Percentiles rank a stretch among this genome's conserved stretches.
phyloP scores from a whole-genome alignment of 371 early-diverging fungal genomes.

The Apophysomyces elegans region DNA sequence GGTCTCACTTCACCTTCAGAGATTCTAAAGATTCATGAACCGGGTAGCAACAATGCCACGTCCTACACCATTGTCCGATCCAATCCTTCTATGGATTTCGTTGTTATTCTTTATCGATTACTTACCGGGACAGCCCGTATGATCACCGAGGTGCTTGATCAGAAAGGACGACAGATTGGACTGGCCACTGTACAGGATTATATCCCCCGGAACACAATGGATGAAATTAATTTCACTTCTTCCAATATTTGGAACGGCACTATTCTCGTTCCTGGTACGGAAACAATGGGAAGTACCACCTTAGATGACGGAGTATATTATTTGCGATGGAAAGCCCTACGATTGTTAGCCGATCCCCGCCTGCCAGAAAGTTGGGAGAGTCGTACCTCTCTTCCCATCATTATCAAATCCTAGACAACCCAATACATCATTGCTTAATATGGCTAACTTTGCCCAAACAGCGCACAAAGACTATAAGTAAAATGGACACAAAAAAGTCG shows the following conservation, averaged over 20 bases:
- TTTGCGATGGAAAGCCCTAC: conserved; percentile 23
- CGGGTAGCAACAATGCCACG: not conserved
- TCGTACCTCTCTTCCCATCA: conserved; percentile 13
- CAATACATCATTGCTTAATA: no score
- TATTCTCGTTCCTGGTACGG: conserved; percentile 11
- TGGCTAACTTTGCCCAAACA: no score
- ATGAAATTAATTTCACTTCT: not conserved
- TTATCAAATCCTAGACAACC: not conserved
- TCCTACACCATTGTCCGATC: conserved; percentile 2
- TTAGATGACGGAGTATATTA: conserved; percentile 15
- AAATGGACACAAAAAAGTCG: no score
- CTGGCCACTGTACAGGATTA: not conserved
- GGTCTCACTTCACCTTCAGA: conserved; percentile 5
- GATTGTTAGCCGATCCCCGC: conserved; percentile 19
- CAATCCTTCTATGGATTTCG: not conserved
- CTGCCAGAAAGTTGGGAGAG: conserved; percentile 25
- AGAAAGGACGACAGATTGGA: conserved; percentile 6
- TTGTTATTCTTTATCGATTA: conserved; percentile 14
- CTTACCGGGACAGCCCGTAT: conserved; percentile 18
- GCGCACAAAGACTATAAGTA: no score
- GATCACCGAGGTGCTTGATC: conserved; percentile 13
- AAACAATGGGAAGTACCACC: not conserved
- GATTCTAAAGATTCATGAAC: not conserved
- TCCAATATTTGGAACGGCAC: conserved; percentile 24
- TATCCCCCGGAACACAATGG: conserved; percentile 19